Evolutionary conservation across 306 rosid species (phyloP), one percentile per base, ranked within the genome.

Genomic region (Oxytropis ochrocephala): DNA sequence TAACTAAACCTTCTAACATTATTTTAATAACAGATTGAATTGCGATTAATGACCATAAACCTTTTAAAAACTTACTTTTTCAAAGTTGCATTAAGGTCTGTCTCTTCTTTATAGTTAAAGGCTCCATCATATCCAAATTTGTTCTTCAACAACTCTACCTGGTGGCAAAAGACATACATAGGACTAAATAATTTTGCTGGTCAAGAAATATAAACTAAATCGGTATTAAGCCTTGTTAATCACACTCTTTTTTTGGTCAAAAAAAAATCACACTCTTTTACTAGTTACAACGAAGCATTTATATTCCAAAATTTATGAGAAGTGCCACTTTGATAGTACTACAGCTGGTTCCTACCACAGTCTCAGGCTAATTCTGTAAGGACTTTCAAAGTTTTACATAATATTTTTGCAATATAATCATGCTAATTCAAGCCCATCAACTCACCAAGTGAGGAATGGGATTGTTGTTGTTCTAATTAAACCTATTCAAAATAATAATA

Each of bases 101-200:
- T 51, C 79, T 82, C 91, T 69, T 84, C 82, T 82, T 86, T 89
- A 74, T 86, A 89, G 78, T 89, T 84, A 75, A 89, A 84, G 16
- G 89, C 96, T 18, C 80, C 80, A 54, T 79, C 70, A 17, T 69
- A 79, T 13, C 83, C 83, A 9, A 75, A 72, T 61, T 72, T 72
- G 14, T 62, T 60, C 70, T 72, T 72, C 70, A 72, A 60, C 3
- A 72, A 51, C 13, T 72, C 77, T 43, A 72, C 77, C 76, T 71
- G 68, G 33, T 58, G 18, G 24, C 53, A 32, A 12, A 57, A 58
- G 14, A 59, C 18, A 43, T 7, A 43, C n/a, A 21, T 19, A 33
- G 8, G 38, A 33, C 19, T 11, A 21, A 41, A 11, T 18, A 56
- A n/a, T 58, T 46, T 71, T 7, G 14, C 9, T 7, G 17, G 47